These are phyloP conservation scores for Curvularia verruculosa DNA, from an alignment of 2,329 filamentous ascomycete species.

Conservation along the genomic window DNA sequence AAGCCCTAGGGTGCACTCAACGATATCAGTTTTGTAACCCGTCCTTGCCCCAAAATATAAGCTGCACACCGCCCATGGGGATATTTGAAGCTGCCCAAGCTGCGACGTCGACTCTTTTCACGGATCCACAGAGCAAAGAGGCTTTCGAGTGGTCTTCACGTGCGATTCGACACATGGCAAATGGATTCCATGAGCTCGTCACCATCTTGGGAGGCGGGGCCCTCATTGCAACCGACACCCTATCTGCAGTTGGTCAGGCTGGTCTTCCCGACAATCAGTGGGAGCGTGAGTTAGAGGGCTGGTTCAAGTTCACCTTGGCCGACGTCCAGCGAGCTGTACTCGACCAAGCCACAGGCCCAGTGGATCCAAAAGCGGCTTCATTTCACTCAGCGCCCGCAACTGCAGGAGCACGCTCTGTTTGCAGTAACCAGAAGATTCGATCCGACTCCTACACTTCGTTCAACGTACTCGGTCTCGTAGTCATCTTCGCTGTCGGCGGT, in stretches of 20 bases:
- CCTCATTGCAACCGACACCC: slow-evolving; percentile 17
- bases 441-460: slow-evolving; percentile 28
- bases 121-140: slow-evolving; percentile 7
- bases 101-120: background rate
- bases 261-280: slow-evolving; percentile 44
- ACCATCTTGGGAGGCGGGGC: slow-evolving; percentile 1
- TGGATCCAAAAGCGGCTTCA: slow-evolving; percentile 5
- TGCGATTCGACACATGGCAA: slow-evolving; percentile 12
- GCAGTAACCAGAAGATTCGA: slow-evolving; percentile 31
- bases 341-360: slow-evolving; percentile 19
- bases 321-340: slow-evolving; percentile 33
- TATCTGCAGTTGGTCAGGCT: slow-evolving; percentile 20
- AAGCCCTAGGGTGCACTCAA: slow-evolving; percentile 40
- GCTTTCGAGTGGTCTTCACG: slow-evolving; percentile 2
- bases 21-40: slow-evolving; percentile 48
- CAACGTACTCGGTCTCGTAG: slow-evolving; percentile 25
- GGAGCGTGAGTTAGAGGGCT: slow-evolving; percentile 43
- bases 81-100: slow-evolving; percentile 8
- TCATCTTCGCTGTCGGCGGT: slow-evolving; percentile 25
- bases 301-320: slow-evolving; percentile 38
- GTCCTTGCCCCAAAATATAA: slow-evolving; percentile 10
- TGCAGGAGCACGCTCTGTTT: slow-evolving; percentile 15
- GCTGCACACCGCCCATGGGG: slow-evolving; percentile 29
- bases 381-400: slow-evolving; percentile 13
- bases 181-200: slow-evolving; percentile 12